These are phyloP conservation scores for Aspergillus bertholletiae DNA, from an alignment of 495 filamentous ascomycete species.

Conservation along the genomic window DNA sequence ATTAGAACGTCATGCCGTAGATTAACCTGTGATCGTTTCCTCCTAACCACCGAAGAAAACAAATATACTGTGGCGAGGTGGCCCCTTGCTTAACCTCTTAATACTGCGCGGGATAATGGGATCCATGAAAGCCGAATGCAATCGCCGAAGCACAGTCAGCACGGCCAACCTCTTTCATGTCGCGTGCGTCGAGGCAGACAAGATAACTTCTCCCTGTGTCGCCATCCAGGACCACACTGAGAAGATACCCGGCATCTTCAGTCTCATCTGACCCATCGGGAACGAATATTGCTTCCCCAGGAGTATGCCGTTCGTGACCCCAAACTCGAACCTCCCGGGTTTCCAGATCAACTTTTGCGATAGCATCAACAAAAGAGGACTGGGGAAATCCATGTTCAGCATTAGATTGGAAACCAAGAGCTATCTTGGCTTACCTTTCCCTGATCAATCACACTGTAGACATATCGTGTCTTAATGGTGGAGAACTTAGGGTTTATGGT, in stretches of 20 bases:
- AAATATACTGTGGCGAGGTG: too few species aligned
- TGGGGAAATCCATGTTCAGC: neutral
- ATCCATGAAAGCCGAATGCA: slow-evolving; percentile 7
- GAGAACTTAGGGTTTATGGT: slow-evolving; percentile 10
- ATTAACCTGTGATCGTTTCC: too few species aligned
- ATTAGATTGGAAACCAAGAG: neutral
- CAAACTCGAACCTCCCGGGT: slow-evolving; percentile 1
- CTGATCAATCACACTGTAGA: slow-evolving; percentile 1
- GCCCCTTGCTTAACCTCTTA: too few species aligned
- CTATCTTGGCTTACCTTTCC: slow-evolving; percentile 5
- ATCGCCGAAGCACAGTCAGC: slow-evolving; percentile 5
- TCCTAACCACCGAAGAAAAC: too few species aligned
- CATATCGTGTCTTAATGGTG: slow-evolving; percentile 5
- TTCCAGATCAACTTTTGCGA: slow-evolving; percentile 11
- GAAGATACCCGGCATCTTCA: slow-evolving; percentile 14
- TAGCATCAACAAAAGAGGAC: slow-evolving; percentile 10
- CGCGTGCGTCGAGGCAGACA: slow-evolving; percentile 7
- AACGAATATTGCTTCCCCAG: slow-evolving; percentile 12
- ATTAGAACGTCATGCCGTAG: too few species aligned
- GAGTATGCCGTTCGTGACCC: slow-evolving; percentile 11
- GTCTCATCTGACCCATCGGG: slow-evolving; percentile 2
- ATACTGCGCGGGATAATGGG: slow-evolving; percentile 14
- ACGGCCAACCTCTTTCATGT: slow-evolving; percentile 12
- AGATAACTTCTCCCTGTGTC: slow-evolving; percentile 15
- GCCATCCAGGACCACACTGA: slow-evolving; percentile 14